phyloP scores from a whole-genome alignment of 495 filamentous ascomycete species.

The Aspergillus incahuasiensis region DNA sequence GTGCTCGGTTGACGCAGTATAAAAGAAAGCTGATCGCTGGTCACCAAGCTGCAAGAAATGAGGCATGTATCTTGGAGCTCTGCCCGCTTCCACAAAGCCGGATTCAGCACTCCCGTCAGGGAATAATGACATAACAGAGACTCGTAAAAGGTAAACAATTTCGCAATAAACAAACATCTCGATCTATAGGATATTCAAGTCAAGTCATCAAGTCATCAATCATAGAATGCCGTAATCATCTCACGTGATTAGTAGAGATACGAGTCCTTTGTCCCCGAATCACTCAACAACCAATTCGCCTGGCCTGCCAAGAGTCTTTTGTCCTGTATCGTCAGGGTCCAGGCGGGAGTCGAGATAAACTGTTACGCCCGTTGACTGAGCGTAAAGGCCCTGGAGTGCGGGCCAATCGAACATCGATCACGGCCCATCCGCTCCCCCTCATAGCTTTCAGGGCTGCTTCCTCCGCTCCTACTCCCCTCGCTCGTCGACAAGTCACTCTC shows the following conservation, averaged over 20 bases:
- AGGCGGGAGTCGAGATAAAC: background rate
- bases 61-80: conserved; percentile 8
- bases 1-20: background rate
- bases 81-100: conserved; percentile 7
- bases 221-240: conserved; percentile 10
- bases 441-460: conserved; percentile 52
- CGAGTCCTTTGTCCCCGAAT: conserved; percentile 2
- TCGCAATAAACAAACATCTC: conserved; percentile 5
- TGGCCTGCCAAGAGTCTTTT: background rate
- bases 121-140: background rate
- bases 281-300: background rate
- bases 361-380: conserved; percentile 13
- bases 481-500: conserved; percentile 44
- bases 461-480: conserved; percentile 49
- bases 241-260: background rate
- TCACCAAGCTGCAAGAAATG: conserved; percentile 7
- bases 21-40: conserved; percentile 4
- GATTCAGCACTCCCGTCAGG: conserved; percentile 1
- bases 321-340: background rate
- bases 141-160: background rate
- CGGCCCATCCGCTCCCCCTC: conserved; percentile 17
- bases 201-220: conserved; percentile 22
- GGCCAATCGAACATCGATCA: conserved; percentile 13
- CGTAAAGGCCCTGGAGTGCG: conserved; percentile 13
- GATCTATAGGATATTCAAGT: conserved; percentile 27